phyloP scores from a whole-genome alignment of 1,139 yeast species.

The Schwanniomyces etchellsii region DNA sequence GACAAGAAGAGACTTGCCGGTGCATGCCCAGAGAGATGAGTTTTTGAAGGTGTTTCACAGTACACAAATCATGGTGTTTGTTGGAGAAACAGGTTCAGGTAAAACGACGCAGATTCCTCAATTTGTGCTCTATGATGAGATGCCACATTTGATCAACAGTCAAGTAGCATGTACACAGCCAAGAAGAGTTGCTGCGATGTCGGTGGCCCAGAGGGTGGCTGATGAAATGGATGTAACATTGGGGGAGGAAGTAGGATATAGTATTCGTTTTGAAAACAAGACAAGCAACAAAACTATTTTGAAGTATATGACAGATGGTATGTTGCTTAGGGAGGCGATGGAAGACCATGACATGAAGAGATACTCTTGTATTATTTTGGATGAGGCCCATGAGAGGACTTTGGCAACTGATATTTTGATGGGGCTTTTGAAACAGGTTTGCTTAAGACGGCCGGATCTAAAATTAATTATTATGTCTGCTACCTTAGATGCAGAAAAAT shows the following conservation, averaged over 20 bases:
- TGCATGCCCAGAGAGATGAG: slow-evolving; percentile 88
- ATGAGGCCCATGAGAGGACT: slow-evolving; percentile 98
- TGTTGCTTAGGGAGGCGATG: slow-evolving; percentile 96
- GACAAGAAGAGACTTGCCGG: slow-evolving; percentile 83
- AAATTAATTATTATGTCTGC: slow-evolving; percentile 97
- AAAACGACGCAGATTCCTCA: slow-evolving; percentile 97
- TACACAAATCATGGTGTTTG: slow-evolving; percentile 94
- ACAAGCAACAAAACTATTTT: slow-evolving; percentile 75
- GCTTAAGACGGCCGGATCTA: slow-evolving; percentile 75
- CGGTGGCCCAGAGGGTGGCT: slow-evolving; percentile 94
- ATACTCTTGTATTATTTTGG: slow-evolving; percentile 87
- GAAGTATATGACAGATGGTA: slow-evolving; percentile 98
- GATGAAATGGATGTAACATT: slow-evolving; percentile 90
- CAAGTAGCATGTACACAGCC: slow-evolving; percentile 97
- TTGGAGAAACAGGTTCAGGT: slow-evolving; percentile 98
- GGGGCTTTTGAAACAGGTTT: slow-evolving; percentile 87
- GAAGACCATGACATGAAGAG: slow-evolving; percentile 78
- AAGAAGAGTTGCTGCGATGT: slow-evolving; percentile 96
- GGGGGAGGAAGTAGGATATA: slow-evolving; percentile 92
- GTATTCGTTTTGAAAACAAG: slow-evolving; percentile 88
- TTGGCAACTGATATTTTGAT: slow-evolving; percentile 93
- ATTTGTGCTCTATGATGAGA: slow-evolving; percentile 87
- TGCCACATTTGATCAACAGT: slow-evolving; percentile 73
- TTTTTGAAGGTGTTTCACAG: slow-evolving; percentile 77
- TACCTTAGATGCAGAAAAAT: slow-evolving; percentile 94